These are phyloP conservation scores for Xanthoparmelia taractica DNA, from an alignment of 495 filamentous ascomycete species.

Conservation along the genomic window DNA sequence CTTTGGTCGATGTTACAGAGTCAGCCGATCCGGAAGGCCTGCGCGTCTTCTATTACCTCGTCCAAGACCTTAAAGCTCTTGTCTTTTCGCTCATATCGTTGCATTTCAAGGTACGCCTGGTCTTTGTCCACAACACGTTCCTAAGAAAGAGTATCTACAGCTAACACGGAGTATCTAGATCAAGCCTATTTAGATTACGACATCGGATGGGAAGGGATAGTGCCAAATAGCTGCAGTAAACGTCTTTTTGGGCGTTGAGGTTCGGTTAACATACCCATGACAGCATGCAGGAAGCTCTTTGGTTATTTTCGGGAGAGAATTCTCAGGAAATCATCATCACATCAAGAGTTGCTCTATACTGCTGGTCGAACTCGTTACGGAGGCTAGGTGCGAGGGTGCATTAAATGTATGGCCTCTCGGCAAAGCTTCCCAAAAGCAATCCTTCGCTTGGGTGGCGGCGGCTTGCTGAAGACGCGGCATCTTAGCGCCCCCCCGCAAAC, in stretches of 20 bases:
- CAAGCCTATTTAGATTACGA: conserved; percentile 65
- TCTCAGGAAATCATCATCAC: not conserved
- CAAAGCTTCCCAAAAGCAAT: not conserved
- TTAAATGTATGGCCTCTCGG: not conserved
- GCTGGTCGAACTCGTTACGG: not conserved
- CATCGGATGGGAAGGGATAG: not conserved
- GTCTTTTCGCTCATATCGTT: conserved; percentile 93
- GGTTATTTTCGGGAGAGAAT: not conserved
- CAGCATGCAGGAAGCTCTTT: not conserved
- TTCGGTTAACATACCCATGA: not conserved
- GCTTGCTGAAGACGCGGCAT: not conserved
- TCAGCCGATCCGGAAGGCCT: conserved; percentile 94
- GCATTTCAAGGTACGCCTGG: conserved; percentile 76
- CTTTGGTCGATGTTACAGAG: conserved; percentile 91
- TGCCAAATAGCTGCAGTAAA: not conserved
- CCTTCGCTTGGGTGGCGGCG: not conserved
- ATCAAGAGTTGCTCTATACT: not conserved
- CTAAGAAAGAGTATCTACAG: not conserved
- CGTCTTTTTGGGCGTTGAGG: not conserved
- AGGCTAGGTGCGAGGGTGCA: not conserved
- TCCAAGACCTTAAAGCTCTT: conserved; percentile 94
- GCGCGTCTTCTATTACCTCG: conserved; percentile 98
- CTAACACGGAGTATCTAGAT: conserved; percentile 41
- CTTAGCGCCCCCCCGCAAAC: conserved; percentile 11
- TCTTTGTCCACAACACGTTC: not conserved